phyloP scores from a whole-genome alignment of 306 rosid genomes.

The Citrullus colocynthis region DNA sequence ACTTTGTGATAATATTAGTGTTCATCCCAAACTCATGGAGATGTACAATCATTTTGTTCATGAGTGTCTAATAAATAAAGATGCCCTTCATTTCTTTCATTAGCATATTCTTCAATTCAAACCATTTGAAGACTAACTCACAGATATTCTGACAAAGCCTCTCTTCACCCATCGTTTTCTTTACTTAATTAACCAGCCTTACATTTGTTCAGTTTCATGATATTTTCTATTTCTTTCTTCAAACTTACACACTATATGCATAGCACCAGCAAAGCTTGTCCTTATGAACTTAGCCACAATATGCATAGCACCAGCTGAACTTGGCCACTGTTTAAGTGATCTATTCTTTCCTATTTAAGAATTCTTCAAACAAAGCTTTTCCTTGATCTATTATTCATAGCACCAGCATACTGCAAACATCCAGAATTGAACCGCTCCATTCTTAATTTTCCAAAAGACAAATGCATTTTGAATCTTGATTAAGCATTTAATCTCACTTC shows the following conservation, averaged over 20 bases:
- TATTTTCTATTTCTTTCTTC: background rate
- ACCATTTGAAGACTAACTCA: background rate
- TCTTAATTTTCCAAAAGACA: background rate
- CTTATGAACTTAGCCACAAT: background rate
- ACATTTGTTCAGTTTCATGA: background rate
- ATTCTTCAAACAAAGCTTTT: background rate
- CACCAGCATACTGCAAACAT: background rate
- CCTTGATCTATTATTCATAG: background rate
- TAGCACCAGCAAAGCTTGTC: too few species aligned
- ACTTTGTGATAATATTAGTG: background rate
- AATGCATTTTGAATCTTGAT: background rate
- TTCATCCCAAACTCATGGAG: background rate
- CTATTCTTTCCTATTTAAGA: background rate
- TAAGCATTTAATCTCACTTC: background rate
- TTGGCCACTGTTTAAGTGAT: background rate
- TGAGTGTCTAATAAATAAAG: background rate
- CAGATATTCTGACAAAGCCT: background rate
- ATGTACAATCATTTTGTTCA: background rate
- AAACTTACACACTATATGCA: background rate
- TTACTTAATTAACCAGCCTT: background rate
- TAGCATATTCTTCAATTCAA: background rate
- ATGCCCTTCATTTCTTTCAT: background rate
- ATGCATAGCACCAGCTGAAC: background rate
- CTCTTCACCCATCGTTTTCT: background rate
- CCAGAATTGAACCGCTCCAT: background rate